These are phyloP conservation scores for Arabidopsis arenosa DNA, from an alignment of 345 rosid species.

Conservation along the genomic window DNA sequence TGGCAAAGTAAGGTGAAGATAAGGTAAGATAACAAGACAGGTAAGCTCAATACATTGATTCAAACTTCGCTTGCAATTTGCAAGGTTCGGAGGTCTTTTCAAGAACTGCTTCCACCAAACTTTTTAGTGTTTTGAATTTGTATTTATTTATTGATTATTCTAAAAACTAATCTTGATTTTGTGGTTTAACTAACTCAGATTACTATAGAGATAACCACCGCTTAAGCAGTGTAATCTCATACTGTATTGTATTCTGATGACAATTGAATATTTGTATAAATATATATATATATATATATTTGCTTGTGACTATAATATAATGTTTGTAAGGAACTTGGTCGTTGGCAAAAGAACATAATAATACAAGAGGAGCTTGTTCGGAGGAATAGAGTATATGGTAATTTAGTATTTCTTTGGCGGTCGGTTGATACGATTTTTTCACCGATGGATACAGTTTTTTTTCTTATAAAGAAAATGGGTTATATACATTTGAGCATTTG, in stretches of 20 bases:
- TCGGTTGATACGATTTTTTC: neutral
- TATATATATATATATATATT: neutral
- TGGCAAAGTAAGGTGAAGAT: constrained; percentile 43
- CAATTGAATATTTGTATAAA: neutral
- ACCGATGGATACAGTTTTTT: neutral
- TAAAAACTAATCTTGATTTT: constrained; percentile 26
- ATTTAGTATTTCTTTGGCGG: too few species aligned
- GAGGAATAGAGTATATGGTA: neutral
- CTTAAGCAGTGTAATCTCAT: constrained; percentile 10
- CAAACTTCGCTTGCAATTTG: constrained; percentile 22
- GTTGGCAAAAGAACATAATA: neutral
- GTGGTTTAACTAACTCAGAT: constrained; percentile 40
- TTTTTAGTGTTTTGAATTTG: constrained; percentile 15
- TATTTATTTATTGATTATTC: constrained; percentile 17
- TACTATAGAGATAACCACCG: constrained; percentile 25
- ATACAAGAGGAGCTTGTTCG: constrained; percentile 9
- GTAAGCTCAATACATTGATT: constrained; percentile 28
- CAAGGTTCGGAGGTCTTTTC: constrained; percentile 45
- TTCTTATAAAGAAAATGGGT: neutral
- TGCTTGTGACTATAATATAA: neutral
- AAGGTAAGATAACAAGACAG: constrained; percentile 37
- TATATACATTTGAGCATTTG: neutral
- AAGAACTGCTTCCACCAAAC: constrained; percentile 46
- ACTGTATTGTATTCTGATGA: constrained; percentile 3
- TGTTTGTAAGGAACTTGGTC: constrained; percentile 5